phyloP scores from a whole-genome alignment of 495 filamentous ascomycete species.

The Penicillium waksmanii region DNA sequence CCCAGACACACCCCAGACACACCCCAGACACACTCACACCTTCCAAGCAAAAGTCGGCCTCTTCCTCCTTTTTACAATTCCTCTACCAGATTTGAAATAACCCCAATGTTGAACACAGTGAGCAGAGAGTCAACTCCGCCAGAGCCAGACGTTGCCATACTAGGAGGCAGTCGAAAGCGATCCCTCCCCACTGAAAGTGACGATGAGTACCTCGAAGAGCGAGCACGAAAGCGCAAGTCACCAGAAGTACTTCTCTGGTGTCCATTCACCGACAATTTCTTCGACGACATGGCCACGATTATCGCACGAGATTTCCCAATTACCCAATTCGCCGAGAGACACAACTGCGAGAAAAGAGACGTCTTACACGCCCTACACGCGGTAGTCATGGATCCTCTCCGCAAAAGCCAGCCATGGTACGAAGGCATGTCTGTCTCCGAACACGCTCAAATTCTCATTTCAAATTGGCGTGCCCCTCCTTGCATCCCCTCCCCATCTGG shows the following conservation, averaged over 20 bases:
- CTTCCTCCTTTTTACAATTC: background rate
- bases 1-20: no score
- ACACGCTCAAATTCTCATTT: conserved; percentile 20
- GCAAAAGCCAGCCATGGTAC: conserved; percentile 3
- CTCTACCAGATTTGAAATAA: background rate
- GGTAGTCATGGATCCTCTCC: conserved; percentile 24
- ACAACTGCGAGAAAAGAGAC: conserved; percentile 18
- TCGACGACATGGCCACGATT: conserved; percentile 20
- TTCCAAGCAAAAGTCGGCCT: background rate
- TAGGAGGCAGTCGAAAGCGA: background rate
- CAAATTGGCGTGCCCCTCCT: conserved; percentile 11
- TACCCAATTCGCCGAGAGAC: conserved; percentile 19
- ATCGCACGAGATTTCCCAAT: conserved; percentile 25
- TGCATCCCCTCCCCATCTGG: background rate
- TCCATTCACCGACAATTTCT: conserved; percentile 25
- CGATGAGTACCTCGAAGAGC: background rate
- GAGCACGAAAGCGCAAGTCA: background rate
- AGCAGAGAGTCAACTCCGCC: background rate
- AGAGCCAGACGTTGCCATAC: background rate
- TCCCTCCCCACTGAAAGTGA: background rate
- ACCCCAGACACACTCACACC: no score
- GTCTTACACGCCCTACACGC: conserved; percentile 21
- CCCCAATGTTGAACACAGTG: background rate
- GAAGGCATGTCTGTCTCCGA: conserved; percentile 14
- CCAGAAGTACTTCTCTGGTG: background rate